Evolutionary conservation across 129 eudicot species (phyloP).

Genomic region (Flaveria brownii): DNA sequence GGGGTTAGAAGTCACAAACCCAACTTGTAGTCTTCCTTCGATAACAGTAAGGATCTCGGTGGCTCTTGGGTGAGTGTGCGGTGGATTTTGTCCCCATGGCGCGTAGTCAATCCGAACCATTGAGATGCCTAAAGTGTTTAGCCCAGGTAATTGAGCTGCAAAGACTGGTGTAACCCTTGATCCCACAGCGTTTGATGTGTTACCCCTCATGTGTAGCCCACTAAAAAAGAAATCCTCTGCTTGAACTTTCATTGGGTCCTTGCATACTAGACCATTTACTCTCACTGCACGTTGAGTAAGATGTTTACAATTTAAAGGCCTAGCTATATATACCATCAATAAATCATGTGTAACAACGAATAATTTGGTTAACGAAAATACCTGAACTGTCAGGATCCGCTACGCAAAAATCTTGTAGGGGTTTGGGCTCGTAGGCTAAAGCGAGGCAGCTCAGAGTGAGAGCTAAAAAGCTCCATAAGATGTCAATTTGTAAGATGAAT

Average conservation of each 20-base stretch:
- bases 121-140: no score
- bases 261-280: slow-evolving; percentile 43
- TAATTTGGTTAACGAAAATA: neutral
- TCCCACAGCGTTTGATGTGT: no score
- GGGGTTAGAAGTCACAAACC: no score
- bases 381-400: slow-evolving; percentile 34
- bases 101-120: no score
- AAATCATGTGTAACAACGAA: neutral
- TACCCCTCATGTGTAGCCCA: slow-evolving; percentile 28
- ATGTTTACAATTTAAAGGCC: neutral
- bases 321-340: neutral
- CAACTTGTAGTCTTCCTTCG: no score
- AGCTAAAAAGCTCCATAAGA: slow-evolving; percentile 9
- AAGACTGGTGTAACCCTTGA: no score
- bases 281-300: slow-evolving; percentile 25
- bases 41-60: no score
- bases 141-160: no score
- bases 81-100: no score
- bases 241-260: slow-evolving; percentile 35
- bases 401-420: slow-evolving; percentile 41
- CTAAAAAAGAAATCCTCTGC: slow-evolving; percentile 44
- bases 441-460: slow-evolving; percentile 11
- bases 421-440: slow-evolving; percentile 29
- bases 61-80: no score
- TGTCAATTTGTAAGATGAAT: no score